Conservation (phyloP, 176 grass and related monocot species). For the Elaeis guineensis region DNA sequence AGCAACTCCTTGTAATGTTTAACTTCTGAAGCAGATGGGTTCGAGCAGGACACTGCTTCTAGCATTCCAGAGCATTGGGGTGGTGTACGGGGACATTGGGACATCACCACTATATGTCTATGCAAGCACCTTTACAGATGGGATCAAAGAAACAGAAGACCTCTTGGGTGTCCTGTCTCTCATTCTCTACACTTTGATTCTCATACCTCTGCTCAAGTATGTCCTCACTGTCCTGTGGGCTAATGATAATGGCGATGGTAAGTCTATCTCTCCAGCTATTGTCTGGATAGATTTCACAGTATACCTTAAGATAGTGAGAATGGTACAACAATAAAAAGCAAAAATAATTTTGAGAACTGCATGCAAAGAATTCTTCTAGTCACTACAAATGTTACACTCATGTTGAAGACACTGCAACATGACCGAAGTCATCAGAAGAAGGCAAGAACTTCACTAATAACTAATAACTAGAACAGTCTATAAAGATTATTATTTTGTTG, state of each 20-base stretch:
- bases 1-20: no score
- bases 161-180: slow-evolving; percentile 55
- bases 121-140: slow-evolving; percentile 47
- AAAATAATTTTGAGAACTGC: no score
- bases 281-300: no score
- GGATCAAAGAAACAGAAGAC: slow-evolving; percentile 38
- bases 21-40: no score
- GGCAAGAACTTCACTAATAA: no score
- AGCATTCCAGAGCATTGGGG: slow-evolving; percentile 59
- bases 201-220: slow-evolving; percentile 63
- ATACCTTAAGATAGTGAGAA: background rate
- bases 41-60: slow-evolving; percentile 19
- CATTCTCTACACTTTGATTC: slow-evolving; percentile 56
- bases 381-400: no score
- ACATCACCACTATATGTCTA: slow-evolving; percentile 65
- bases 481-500: no score
- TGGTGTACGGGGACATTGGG: slow-evolving; percentile 77
- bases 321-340: background rate
- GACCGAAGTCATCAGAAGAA: no score
- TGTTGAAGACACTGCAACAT: no score
- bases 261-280: background rate
- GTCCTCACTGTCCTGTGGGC: slow-evolving; percentile 64
- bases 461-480: no score
- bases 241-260: slow-evolving; percentile 71
- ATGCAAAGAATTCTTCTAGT: no score